Base-by-base conservation (phyloP, 1,284 basidiomycete genomes). In the Marasmius sp. region DNA sequence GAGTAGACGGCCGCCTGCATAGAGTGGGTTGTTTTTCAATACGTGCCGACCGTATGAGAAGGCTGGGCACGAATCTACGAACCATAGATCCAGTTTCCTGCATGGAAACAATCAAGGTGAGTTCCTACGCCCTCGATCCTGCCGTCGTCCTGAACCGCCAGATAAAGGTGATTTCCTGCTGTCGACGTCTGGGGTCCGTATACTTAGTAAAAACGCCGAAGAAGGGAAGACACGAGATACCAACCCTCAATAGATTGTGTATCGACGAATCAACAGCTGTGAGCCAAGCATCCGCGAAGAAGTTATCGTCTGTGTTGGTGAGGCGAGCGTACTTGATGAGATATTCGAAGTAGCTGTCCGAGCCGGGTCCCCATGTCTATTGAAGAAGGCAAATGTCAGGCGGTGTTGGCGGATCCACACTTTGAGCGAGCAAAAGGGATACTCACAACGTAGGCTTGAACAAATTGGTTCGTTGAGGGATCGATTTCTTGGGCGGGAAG, bases 261-360 rank as follows among this genome's bases (percentile, higher is more conserved):
- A 91, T 87, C 0, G 88, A 89, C 0, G 86, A 85, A 67, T 92
- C 88, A 9, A 87, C 87, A 0, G 89, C 89, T 1, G 83, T 81
- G 43, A 77, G 72, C 89, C 90, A 92, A 1, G 84, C 80, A 65
- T 89, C 81, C 6, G 82, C 81, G 64, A 85, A 90, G n/a, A 82
- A 68, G 60, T 78, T 74, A 67, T 91, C 81, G 43, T 82, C 70
- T 16, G 83, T 87, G 72, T 88, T 88, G 22, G 82, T 84, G 11
- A 91, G 74, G 27, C 88, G 86, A 6, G 89, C 74, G 64, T 88
- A 88, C 70, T 92, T 92, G 78, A 91, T 85, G 51, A 91, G 77
- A 69, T 92, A 92, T 71, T 92, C 91, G 64, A 89, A 86, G 74
- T 87, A 92, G 60, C 87, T 89, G 71, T 91, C 57, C 11, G 84